Evolutionary conservation across 306 rosid species (phyloP), one percentile per base, ranked within the genome.

Genomic region (Vigna mungo): DNA sequence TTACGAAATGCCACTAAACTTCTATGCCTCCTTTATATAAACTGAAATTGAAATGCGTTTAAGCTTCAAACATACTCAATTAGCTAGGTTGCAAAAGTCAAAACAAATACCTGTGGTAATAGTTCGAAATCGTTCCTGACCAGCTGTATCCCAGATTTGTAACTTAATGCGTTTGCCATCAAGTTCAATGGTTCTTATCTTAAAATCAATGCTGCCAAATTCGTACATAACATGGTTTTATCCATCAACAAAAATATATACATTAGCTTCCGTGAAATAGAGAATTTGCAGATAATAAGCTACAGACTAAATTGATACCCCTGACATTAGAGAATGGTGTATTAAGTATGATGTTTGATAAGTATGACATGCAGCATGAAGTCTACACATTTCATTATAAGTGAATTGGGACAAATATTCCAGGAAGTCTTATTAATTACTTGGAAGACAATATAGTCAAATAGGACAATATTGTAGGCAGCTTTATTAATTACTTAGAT

Each of bases 101-200:
- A 77, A 80, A 63, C 73, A 48, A 39, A 39, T 56, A 84, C 96
- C 96, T 70, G 93, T 90, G 71, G 96, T 90, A 75, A 90, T 90
- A 18, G 93, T 90, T 68, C 96, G 88, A 62, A 90, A 90, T 68
- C 96, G 85, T 75, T 90, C 96, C 81, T 90, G 93, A 65, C 96
- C 96, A 80, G 96, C 96, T 9, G 96, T 90, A 82, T 90, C 96
- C 96, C 96, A 90, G 58, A 88, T 90, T 78, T 88, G 96, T 84
- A 90, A 85, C 83, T 90, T 90, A 61, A 90, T 84, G 27, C 91
- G 86, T 80, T 87, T 88, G 55, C 87, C 89, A 82, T 90, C 93
- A 60, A 88, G 91, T 79, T 90, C 96, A 66, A 90, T 88, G 79
- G 96, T 88, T 87, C 96, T 86, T 85, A 90, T 90, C 91, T 90